Evolutionary conservation across 257 asterid genomes (phyloP).

Genomic region (Thymus mandschuricus): DNA sequence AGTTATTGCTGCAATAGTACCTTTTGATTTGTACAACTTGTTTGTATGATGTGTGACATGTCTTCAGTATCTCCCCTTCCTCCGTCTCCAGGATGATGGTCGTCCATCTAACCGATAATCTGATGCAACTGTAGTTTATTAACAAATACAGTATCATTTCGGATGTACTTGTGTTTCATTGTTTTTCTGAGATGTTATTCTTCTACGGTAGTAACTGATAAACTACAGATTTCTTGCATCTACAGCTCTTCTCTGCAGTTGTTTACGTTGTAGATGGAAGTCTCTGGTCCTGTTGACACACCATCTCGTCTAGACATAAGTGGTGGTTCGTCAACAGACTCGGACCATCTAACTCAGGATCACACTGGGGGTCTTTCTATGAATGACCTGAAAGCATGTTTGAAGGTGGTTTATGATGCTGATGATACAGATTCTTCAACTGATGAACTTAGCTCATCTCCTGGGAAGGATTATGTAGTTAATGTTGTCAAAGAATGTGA

Average conservation of each 20-base stretch:
- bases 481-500: conserved; percentile 39
- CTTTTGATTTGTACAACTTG: not conserved
- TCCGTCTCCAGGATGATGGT: not conserved
- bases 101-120: not conserved
- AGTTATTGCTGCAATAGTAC: not conserved
- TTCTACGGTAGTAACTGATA: conserved; percentile 1
- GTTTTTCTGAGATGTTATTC: not conserved
- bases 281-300: conserved; percentile 42
- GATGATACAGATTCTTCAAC: conserved; percentile 43
- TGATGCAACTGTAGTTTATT: not conserved
- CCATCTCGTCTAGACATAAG: conserved; percentile 48
- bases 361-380: conserved; percentile 39
- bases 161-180: conserved; percentile 22
- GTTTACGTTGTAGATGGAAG: conserved; percentile 58
- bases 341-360: conserved; percentile 34
- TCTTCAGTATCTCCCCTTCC: not conserved
- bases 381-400: conserved; percentile 52
- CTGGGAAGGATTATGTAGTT: conserved; percentile 29
- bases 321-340: conserved; percentile 45
- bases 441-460: conserved; percentile 29
- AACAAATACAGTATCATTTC: not conserved
- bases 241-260: conserved; percentile 39
- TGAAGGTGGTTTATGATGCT: conserved; percentile 43
- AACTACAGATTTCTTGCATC: conserved; percentile 5
- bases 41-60: not conserved